phyloP scores from a whole-genome alignment of 2,329 filamentous ascomycete species.

The Rachicladosporium sp. region DNA sequence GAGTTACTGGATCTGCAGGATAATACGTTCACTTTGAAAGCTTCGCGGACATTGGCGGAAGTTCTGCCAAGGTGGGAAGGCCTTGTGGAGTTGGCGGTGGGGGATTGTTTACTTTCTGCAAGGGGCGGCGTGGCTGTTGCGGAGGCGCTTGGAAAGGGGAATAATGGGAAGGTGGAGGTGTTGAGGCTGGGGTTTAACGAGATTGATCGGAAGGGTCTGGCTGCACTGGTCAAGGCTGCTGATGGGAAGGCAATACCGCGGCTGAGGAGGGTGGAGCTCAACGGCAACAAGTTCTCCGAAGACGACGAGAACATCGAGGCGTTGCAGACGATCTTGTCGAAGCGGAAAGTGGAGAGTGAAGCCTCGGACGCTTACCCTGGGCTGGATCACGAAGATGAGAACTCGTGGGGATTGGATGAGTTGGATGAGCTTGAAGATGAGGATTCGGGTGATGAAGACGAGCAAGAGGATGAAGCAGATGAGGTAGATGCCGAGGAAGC shows the following conservation, averaged over 20 bases:
- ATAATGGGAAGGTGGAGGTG: slow-evolving; percentile 67
- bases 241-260: slow-evolving; percentile 53
- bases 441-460: slow-evolving; percentile 50
- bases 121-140: slow-evolving; percentile 66
- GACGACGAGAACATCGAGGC: slow-evolving; percentile 61
- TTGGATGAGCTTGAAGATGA: slow-evolving; percentile 74
- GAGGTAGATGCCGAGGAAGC: slow-evolving; percentile 34
- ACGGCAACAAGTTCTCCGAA: slow-evolving; percentile 89
- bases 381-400: slow-evolving; percentile 57
- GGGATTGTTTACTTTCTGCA: slow-evolving; percentile 72
- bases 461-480: slow-evolving; percentile 44
- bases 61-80: slow-evolving; percentile 63
- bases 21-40: slow-evolving; percentile 72
- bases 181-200: slow-evolving; percentile 90
- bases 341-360: slow-evolving; percentile 40
- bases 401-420: slow-evolving; percentile 74
- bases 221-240: slow-evolving; percentile 56
- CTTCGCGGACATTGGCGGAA: slow-evolving; percentile 49
- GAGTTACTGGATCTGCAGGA: slow-evolving; percentile 83
- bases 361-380: slow-evolving; percentile 25
- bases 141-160: slow-evolving; percentile 58
- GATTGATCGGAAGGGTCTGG: slow-evolving; percentile 65
- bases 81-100: slow-evolving; percentile 72
- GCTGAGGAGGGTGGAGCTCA: slow-evolving; percentile 78
- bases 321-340: slow-evolving; percentile 49